These are phyloP conservation scores for Rosa chinensis DNA, from an alignment of 306 rosid genomes.

Conservation along the genomic window DNA sequence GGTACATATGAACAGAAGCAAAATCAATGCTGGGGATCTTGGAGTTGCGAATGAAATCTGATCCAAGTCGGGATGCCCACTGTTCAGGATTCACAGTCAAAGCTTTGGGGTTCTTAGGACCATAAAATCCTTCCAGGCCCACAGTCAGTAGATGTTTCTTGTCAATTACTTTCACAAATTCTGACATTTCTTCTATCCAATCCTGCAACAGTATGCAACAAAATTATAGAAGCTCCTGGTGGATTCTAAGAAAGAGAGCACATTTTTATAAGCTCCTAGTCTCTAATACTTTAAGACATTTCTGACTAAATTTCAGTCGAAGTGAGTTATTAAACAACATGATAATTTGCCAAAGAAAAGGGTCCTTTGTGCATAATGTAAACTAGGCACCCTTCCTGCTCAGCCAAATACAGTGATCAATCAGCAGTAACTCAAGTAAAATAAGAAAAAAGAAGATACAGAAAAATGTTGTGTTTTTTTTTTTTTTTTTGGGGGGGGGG, in stretches of 20 bases:
- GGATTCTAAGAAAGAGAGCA: background rate
- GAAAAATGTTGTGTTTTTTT: background rate
- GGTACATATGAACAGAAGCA: conserved; percentile 88
- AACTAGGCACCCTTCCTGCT: conserved; percentile 1
- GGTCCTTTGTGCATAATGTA: background rate
- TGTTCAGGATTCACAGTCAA: conserved; percentile 74
- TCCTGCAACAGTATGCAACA: conserved; percentile 54
- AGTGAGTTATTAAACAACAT: background rate
- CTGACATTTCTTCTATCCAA: conserved; percentile 97
- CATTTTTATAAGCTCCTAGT: background rate
- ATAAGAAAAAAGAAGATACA: background rate
- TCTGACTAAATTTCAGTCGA: conserved; percentile 1
- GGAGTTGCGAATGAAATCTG: conserved; percentile 89
- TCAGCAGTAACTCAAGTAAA: background rate
- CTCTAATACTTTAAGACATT: background rate
- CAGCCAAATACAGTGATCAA: background rate
- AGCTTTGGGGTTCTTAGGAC: conserved; percentile 70
- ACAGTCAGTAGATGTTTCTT: conserved; percentile 85
- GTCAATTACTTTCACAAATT: conserved; percentile 80
- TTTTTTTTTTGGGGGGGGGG: background rate
- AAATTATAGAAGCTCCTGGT: conserved; percentile 5
- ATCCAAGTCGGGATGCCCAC: conserved; percentile 95
- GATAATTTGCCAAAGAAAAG: background rate
- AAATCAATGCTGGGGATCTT: conserved; percentile 64
- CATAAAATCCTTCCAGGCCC: conserved; percentile 95